Evolutionary conservation across 345 rosid genomes (phyloP).

Genomic region (Brassica rapa): DNA sequence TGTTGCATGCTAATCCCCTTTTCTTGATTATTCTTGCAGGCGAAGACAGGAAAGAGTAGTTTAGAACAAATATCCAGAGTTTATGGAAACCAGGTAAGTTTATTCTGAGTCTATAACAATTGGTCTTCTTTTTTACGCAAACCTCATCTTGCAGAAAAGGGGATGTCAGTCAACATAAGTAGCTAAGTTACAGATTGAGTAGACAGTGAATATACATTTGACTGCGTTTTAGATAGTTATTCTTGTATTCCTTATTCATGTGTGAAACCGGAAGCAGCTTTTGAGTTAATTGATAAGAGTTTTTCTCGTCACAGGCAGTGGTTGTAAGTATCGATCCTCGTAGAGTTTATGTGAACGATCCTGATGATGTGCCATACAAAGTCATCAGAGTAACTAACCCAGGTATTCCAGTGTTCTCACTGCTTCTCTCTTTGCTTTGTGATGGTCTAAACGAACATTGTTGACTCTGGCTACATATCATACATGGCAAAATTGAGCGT

Average conservation of each 20-base stretch:
- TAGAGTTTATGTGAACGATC: constrained; percentile 68
- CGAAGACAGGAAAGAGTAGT: constrained; percentile 84
- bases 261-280: not conserved
- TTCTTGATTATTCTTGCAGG: constrained; percentile 44
- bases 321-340: constrained; percentile 98
- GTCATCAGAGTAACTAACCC: constrained; percentile 59
- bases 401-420: constrained; percentile 49
- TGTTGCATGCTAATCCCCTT: constrained; percentile 3
- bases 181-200: constrained; percentile 18
- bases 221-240: not conserved
- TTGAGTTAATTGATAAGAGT: constrained; percentile 7
- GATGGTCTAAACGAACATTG: not conserved
- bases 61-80: constrained; percentile 92
- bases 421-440: constrained; percentile 9
- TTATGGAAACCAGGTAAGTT: constrained; percentile 89
- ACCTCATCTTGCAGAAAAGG: constrained; percentile 9
- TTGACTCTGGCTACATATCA: not conserved
- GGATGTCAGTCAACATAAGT: not conserved
- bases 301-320: constrained; percentile 70
- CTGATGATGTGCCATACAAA: constrained; percentile 75
- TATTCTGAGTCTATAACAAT: constrained; percentile 11
- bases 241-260: not conserved
- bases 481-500: not conserved
- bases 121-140: not conserved
- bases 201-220: constrained; percentile 4